Evolutionary conservation across 2,329 filamentous ascomycete species (phyloP).

Genomic region (Xylariaceae sp.): DNA sequence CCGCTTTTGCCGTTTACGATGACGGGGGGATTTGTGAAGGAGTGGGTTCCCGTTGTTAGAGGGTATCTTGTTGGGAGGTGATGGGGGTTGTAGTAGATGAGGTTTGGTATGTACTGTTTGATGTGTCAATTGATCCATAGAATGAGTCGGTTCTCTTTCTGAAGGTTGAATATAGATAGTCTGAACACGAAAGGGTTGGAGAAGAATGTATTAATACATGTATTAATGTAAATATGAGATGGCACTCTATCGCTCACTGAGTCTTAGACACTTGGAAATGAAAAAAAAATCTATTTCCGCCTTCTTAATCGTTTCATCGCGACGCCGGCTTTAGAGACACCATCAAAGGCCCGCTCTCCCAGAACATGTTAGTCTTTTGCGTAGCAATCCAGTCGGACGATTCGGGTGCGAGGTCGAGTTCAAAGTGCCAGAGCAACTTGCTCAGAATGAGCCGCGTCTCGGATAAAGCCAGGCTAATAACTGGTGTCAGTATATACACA

Average conservation of each 20-base stretch:
- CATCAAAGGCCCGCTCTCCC: neutral
- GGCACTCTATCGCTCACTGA: too few species aligned
- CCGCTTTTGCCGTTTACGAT: neutral
- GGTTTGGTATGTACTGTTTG: neutral
- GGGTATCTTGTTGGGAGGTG: neutral
- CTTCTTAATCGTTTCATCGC: neutral
- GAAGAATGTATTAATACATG: too few species aligned
- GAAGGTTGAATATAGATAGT: too few species aligned
- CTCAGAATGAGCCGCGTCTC: neutral
- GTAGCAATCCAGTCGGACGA: neutral
- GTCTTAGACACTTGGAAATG: too few species aligned
- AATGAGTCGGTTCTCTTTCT: neutral
- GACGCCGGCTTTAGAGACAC: neutral
- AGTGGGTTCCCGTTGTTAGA: neutral
- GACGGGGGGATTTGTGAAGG: neutral
- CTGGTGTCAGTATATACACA: neutral
- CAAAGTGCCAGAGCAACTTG: conserved; percentile 4
- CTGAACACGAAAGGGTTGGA: too few species aligned
- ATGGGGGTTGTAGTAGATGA: neutral
- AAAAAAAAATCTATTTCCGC: too few species aligned
- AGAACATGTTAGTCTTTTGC: neutral
- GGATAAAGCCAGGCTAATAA: neutral
- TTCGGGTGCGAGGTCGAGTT: neutral
- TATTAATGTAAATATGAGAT: too few species aligned
- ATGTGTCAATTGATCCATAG: neutral